These are phyloP conservation scores for Hemileccinum impolitum DNA, from an alignment of 768 basidiomycete species.

Conservation along the genomic window DNA sequence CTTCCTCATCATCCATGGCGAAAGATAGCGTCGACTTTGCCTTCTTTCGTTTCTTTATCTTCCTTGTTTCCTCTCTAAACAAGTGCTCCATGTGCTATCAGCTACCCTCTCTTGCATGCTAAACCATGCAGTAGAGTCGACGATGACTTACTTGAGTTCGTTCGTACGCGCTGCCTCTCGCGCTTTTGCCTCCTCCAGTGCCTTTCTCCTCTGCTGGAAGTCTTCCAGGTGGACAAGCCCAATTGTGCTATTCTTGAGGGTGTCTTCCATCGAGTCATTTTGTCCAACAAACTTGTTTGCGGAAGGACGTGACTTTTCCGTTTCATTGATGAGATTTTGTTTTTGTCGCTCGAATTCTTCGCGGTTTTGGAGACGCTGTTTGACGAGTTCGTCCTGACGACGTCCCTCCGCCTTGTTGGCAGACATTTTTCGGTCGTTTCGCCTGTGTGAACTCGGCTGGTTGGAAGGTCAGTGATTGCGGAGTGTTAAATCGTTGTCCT, in stretches of 20 bases:
- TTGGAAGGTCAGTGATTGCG: conserved; percentile 18
- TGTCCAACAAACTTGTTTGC: conserved; percentile 89
- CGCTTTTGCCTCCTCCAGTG: conserved; percentile 88
- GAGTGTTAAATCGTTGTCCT: conserved; percentile 20
- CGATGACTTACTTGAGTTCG: conserved; percentile 77
- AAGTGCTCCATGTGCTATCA: conserved; percentile 77
- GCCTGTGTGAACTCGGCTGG: conserved; percentile 11
- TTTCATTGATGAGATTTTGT: conserved; percentile 78
- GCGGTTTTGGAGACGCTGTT: conserved; percentile 75
- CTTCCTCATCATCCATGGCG: conserved; percentile 79
- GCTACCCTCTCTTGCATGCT: conserved; percentile 40
- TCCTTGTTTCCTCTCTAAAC: conserved; percentile 86
- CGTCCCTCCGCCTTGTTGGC: conserved; percentile 77
- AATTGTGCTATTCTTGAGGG: conserved; percentile 85
- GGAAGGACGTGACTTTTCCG: conserved; percentile 88
- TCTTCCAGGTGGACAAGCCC: conserved; percentile 91
- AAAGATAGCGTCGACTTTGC: conserved; percentile 89
- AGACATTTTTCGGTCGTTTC: conserved; percentile 55
- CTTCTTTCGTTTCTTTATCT: conserved; percentile 92
- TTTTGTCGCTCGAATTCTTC: conserved; percentile 84
- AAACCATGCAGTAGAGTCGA: conserved; percentile 1
- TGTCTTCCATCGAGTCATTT: conserved; percentile 92
- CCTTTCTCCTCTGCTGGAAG: conserved; percentile 85
- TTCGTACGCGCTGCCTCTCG: conserved; percentile 82
- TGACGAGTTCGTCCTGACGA: conserved; percentile 79